These are phyloP conservation scores for Penicillium italicum DNA, from an alignment of 2,329 filamentous ascomycete species.

Conservation along the genomic window DNA sequence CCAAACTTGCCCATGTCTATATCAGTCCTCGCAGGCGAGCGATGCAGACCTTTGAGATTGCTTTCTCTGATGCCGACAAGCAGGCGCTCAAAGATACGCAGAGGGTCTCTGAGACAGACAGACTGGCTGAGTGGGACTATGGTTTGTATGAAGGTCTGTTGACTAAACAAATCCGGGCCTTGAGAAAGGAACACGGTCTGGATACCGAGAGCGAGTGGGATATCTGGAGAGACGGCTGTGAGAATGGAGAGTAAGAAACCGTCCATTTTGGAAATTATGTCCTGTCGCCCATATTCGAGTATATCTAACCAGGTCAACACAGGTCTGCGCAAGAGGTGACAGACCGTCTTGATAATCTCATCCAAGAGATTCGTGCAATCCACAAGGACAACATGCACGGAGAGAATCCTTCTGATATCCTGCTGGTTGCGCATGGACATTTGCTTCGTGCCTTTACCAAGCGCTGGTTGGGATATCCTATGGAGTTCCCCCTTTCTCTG, in stretches of 20 bases:
- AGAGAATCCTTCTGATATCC: slow-evolving; percentile 38
- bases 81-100: slow-evolving; percentile 17
- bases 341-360: slow-evolving; percentile 42
- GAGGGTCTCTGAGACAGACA: slow-evolving; percentile 49
- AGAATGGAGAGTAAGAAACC: slow-evolving; percentile 55
- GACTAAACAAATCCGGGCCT: slow-evolving; percentile 48
- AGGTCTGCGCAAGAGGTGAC: slow-evolving; percentile 39
- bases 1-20: slow-evolving; percentile 47
- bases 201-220: slow-evolving; percentile 52
- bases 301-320: slow-evolving; percentile 5
- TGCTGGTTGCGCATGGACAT: slow-evolving; percentile 44
- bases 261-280: too few relatives aligned
- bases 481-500: slow-evolving; percentile 43
- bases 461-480: slow-evolving; percentile 44
- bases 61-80: slow-evolving; percentile 34
- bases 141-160: slow-evolving; percentile 60
- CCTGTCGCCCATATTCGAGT: not conserved
- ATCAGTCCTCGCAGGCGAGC: slow-evolving; percentile 52
- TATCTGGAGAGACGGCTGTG: slow-evolving; percentile 59
- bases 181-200: slow-evolving; percentile 47
- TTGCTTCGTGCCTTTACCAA: slow-evolving; percentile 48
- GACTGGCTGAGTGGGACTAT: slow-evolving; percentile 60
- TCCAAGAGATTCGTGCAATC: slow-evolving; percentile 40
- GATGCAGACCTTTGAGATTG: slow-evolving; percentile 47
- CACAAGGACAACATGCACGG: slow-evolving; percentile 43